These are phyloP conservation scores for Boletellus dicymbophilus DNA, from an alignment of 1,284 basidiomycete species.

Conservation along the genomic window DNA sequence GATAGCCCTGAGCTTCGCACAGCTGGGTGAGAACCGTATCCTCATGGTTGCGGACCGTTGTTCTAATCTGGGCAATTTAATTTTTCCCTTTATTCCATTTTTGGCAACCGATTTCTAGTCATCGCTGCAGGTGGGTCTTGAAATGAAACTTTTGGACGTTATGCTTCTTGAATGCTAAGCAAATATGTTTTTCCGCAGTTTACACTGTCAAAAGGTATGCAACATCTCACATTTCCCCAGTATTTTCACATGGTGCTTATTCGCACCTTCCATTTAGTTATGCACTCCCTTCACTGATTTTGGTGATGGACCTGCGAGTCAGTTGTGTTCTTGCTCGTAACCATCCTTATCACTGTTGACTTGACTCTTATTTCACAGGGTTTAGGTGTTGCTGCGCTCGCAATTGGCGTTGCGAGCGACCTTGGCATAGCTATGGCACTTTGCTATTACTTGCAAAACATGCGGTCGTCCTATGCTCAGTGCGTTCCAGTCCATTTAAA, in stretches of 20 bases:
- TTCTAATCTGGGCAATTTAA: conserved; percentile 5
- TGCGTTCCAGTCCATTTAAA: conserved; percentile 3
- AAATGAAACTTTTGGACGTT: background rate
- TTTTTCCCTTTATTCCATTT: too few relatives aligned
- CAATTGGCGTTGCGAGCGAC: conserved; percentile 48
- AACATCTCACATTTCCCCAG: conserved; percentile 10
- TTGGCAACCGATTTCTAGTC: conserved; percentile 4
- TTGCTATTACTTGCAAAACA: conserved; percentile 51
- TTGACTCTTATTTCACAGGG: conserved; percentile 26
- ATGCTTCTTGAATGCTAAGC: background rate
- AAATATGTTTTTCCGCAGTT: conserved; percentile 29
- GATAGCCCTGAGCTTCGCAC: conserved; percentile 47
- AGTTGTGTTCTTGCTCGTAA: background rate
- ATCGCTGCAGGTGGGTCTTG: conserved; percentile 19
- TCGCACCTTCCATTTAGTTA: conserved; percentile 12
- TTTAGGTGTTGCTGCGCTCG: conserved; percentile 45
- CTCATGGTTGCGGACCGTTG: background rate
- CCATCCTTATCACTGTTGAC: background rate
- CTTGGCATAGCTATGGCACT: conserved; percentile 48
- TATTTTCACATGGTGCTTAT: too few relatives aligned
- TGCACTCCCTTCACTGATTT: conserved; percentile 9
- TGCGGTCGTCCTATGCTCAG: conserved; percentile 44
- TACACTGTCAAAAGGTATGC: conserved; percentile 51
- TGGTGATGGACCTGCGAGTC: conserved; percentile 20
- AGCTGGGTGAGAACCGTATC: conserved; percentile 44